Base-by-base conservation (phyloP, 805 yeast genomes). In the Clavispora santaluciae region DNA sequence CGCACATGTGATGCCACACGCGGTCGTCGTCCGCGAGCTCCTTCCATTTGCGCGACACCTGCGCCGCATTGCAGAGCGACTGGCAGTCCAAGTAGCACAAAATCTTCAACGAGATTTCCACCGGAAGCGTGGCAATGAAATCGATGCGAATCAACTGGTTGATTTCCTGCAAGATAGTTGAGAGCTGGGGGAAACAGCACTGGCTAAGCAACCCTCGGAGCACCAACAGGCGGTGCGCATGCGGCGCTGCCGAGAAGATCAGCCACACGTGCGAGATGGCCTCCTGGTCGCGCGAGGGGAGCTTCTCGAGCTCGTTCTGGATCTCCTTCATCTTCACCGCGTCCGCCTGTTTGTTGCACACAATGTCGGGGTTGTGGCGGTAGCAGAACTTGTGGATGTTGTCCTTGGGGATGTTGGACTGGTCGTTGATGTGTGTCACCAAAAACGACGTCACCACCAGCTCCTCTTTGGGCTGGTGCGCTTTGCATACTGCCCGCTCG, bases 1-100 rank as follows among this genome's bases (percentile, higher is more conserved):
- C 96, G 59, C 99, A 93, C 89, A 93, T 83, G 51, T 91, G 90
- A 59, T 91, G 93, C 99, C 99, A 93, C 3, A 93, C 97, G 37
- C 95, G 68, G 57, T 93, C 98, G 59, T 91, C 97, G 61, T 93
- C 96, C 1, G 99, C 98, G 43, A 93, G 68, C 42, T 69, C 68
- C 58, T 86, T 81, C 99, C 99, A 93, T 39, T 76, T 78, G 39
- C 79, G 77, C 23, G 90, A 84, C 2, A 93, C 99, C 64, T 85
- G 95, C 0, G 97, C 95, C 0, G 98, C 96, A 50, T 78, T 82
- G 61, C 97, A 90, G 34, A 93, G 73, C n/a, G 96, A 86, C 39
- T 81, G 83, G 63, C 98, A 91, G 60, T 93, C 99, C 45, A 93
- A 66, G 59, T 86, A 91, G 54, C 95, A 86, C 35, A 93, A 66